Percentiles rank a stretch among this genome's conserved stretches.
These are phyloP conservation scores for Diaporthe sp. DNA, from an alignment of 2,329 filamentous ascomycete genomes.

Conservation along the genomic window DNA sequence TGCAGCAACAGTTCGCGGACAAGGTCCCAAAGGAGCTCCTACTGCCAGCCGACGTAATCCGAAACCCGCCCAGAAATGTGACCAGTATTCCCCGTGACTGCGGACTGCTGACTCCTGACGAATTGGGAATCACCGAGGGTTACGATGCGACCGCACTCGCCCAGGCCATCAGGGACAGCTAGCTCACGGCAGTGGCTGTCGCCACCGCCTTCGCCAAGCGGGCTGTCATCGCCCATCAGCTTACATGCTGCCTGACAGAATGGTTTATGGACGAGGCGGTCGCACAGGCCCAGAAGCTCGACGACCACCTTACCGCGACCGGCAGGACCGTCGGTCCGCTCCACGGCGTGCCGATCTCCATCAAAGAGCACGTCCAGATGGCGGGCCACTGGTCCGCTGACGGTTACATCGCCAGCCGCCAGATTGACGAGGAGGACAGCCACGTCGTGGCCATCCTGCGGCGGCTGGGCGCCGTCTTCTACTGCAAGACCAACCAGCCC, in stretches of 20 bases:
- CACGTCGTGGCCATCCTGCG: constrained; percentile 67
- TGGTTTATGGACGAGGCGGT: constrained; percentile 42
- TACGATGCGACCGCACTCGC: constrained; percentile 55
- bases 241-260: constrained; percentile 41
- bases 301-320: constrained; percentile 50
- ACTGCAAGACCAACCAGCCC: constrained; percentile 77
- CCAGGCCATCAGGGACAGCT: constrained; percentile 47
- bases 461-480: constrained; percentile 69
- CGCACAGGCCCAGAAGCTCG: constrained; percentile 46
- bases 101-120: constrained; percentile 55
- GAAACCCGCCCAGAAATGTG: constrained; percentile 45
- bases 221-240: constrained; percentile 58
- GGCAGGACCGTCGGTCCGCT: constrained; percentile 63
- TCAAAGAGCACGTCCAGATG: constrained; percentile 73
- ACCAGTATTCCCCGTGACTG: constrained; percentile 49
- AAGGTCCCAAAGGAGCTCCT: constrained; percentile 45
- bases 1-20: constrained; percentile 43
- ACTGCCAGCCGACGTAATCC: constrained; percentile 42
- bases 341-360: constrained; percentile 60
- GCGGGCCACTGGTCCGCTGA: constrained; percentile 57
- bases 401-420: constrained; percentile 63
- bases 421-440: constrained; percentile 62
- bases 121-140: constrained; percentile 59
- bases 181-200: constrained; percentile 52
- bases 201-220: constrained; percentile 55